A percentile compares a stretch with the other conserved stretches of the same genome.
phyloP scores from a whole-genome alignment of 805 yeast genomes.

The Saccharomycopsis lassenensis region DNA sequence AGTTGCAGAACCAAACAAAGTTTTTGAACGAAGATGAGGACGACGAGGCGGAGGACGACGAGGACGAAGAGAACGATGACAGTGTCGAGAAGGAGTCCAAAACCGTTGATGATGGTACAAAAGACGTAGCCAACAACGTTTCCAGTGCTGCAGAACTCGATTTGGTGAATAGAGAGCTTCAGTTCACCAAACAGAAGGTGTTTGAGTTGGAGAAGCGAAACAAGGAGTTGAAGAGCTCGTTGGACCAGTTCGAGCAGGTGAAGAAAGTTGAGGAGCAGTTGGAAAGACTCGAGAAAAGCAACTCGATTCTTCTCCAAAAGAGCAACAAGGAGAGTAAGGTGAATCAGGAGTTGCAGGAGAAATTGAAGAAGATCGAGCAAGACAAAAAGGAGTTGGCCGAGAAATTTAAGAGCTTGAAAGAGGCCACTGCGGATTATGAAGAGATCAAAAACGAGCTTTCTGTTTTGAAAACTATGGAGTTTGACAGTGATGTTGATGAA shows the following conservation, averaged over 20 bases:
- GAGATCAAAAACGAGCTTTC: conserved; percentile 68
- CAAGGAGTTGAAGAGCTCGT: conserved; percentile 56
- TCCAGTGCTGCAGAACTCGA: conserved; percentile 32
- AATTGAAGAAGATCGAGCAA: conserved; percentile 39
- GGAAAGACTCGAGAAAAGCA: conserved; percentile 21
- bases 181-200: conserved; percentile 54
- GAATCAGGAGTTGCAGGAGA: conserved; percentile 34
- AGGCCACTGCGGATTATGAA: conserved; percentile 80
- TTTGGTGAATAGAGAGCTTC: conserved; percentile 64
- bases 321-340: conserved; percentile 34
- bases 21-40: conserved; percentile 29
- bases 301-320: conserved; percentile 20
- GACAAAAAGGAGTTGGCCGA: no score
- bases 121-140: conserved; percentile 3
- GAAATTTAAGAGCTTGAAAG: no score
- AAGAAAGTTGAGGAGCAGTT: conserved; percentile 21
- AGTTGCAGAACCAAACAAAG: conserved; percentile 36
- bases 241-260: conserved; percentile 24
- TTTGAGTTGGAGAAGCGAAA: conserved; percentile 69
- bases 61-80: conserved; percentile 18
- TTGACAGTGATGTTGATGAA: conserved; percentile 40
- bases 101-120: conserved; percentile 14
- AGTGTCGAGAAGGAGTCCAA: background rate
- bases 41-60: conserved; percentile 19
- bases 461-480: conserved; percentile 63